phyloP scores from a whole-genome alignment of 768 basidiomycete genomes.

The Calocybe indica region DNA sequence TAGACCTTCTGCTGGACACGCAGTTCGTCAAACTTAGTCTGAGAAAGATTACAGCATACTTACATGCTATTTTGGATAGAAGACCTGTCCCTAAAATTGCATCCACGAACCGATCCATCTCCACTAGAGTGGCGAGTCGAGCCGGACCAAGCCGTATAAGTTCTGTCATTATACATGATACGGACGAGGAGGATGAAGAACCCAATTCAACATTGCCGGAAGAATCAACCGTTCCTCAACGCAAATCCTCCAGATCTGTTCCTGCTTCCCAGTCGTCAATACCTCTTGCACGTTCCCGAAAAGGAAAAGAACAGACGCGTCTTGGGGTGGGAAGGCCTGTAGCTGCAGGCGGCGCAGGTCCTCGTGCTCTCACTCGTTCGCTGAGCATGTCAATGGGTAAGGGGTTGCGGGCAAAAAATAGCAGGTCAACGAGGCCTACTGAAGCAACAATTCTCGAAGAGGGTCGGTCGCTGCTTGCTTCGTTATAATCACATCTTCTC shows the following conservation, averaged over 20 bases:
- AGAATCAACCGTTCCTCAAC: constrained; percentile 16
- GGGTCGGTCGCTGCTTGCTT: constrained; percentile 28
- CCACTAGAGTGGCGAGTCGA: constrained; percentile 30
- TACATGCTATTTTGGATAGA: neutral
- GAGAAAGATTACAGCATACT: too few species aligned
- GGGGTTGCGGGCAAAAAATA: constrained; percentile 36
- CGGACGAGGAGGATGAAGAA: constrained; percentile 39
- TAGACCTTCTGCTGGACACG: constrained; percentile 64
- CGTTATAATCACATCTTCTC: neutral
- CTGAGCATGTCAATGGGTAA: constrained; percentile 42
- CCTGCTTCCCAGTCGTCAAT: too few species aligned
- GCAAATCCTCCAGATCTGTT: too few species aligned
- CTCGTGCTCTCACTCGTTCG: constrained; percentile 60
- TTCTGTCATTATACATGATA: constrained; percentile 44
- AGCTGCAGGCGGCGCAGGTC: constrained; percentile 58
- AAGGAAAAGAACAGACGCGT: constrained; percentile 67
- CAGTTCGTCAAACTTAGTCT: constrained; percentile 25
- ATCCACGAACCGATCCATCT: constrained; percentile 25
- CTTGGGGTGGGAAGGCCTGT: constrained; percentile 71
- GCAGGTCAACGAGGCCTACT: constrained; percentile 39
- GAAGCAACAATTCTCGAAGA: constrained; percentile 57
- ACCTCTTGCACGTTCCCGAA: constrained; percentile 44
- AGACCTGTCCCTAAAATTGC: constrained; percentile 15
- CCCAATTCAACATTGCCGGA: constrained; percentile 14
- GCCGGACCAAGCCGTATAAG: constrained; percentile 33